Evolutionary conservation across 345 rosid genomes (phyloP).

Genomic region (Passiflora organensis): DNA sequence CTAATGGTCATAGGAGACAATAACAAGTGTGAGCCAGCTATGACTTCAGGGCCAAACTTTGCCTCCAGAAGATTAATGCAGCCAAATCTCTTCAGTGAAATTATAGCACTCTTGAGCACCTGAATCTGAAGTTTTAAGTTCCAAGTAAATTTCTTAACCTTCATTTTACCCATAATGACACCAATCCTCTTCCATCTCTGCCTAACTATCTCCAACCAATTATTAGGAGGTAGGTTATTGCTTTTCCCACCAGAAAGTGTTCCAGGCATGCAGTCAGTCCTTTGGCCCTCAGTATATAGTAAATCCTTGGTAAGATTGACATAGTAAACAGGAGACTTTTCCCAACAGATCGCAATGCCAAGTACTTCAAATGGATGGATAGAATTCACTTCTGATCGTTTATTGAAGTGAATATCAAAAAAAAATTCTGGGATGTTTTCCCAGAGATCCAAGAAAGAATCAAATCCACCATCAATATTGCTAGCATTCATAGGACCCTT

Average conservation of each 20-base stretch:
- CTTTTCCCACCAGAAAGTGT: conserved; percentile 32
- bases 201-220: conserved; percentile 41
- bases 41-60: conserved; percentile 39
- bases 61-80: conserved; percentile 34
- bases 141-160: conserved; percentile 74
- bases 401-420: conserved; percentile 82
- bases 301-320: conserved; percentile 77
- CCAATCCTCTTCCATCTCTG: conserved; percentile 68
- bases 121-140: conserved; percentile 85
- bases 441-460: conserved; percentile 85
- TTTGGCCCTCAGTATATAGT: conserved; percentile 37
- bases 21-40: conserved; percentile 46
- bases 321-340: conserved; percentile 74
- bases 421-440: conserved; percentile 54
- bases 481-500: conserved; percentile 73
- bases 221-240: conserved; percentile 27
- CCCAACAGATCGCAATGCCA: conserved; percentile 94
- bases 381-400: conserved; percentile 42
- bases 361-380: conserved; percentile 59
- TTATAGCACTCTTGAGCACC: conserved; percentile 61
- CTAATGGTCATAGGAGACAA: conserved; percentile 48
- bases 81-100: conserved; percentile 63
- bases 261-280: conserved; percentile 25
- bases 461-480: conserved; percentile 66
- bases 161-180: conserved; percentile 60